These are phyloP conservation scores for Botryotinia calthae DNA, from an alignment of 2,329 filamentous ascomycete species.

Conservation along the genomic window DNA sequence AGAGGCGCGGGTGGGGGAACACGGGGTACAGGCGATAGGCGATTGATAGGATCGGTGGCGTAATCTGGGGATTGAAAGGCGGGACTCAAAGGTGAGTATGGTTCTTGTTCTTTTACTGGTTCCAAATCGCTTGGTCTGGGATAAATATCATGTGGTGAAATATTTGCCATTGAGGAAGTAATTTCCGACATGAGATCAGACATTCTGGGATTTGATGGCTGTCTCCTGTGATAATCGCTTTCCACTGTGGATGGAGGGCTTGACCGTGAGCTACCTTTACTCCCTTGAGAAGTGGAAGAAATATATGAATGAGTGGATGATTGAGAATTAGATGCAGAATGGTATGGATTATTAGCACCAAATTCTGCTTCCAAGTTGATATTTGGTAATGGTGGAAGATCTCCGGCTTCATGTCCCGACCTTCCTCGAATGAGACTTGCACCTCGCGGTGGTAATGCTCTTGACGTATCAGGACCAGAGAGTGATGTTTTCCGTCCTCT, in stretches of 20 bases:
- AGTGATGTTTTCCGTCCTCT: constrained; percentile 30
- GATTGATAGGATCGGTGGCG: constrained; percentile 46
- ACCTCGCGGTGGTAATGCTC: constrained; percentile 36
- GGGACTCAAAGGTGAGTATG: constrained; percentile 21
- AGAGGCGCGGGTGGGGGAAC: constrained; percentile 15
- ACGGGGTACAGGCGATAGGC: not conserved
- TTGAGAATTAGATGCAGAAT: constrained; percentile 61
- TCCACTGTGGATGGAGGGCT: constrained; percentile 48
- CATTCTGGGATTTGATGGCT: constrained; percentile 45
- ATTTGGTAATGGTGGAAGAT: constrained; percentile 33
- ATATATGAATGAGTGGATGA: constrained; percentile 65
- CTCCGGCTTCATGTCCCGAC: constrained; percentile 26
- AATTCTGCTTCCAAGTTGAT: constrained; percentile 60
- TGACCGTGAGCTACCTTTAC: constrained; percentile 60
- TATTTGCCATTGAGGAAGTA: constrained; percentile 47
- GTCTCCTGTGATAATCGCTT: constrained; percentile 38
- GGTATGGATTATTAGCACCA: constrained; percentile 61
- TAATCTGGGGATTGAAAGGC: constrained; percentile 42
- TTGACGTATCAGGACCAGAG: constrained; percentile 34
- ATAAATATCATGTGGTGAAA: not conserved
- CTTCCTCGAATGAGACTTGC: constrained; percentile 34
- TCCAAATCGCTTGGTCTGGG: not conserved
- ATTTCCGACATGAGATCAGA: constrained; percentile 56
- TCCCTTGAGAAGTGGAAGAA: constrained; percentile 58
- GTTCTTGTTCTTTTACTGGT: constrained; percentile 16